Conservation (phyloP, 805 yeast genomes). For the Debaryomyces maramus region DNA sequence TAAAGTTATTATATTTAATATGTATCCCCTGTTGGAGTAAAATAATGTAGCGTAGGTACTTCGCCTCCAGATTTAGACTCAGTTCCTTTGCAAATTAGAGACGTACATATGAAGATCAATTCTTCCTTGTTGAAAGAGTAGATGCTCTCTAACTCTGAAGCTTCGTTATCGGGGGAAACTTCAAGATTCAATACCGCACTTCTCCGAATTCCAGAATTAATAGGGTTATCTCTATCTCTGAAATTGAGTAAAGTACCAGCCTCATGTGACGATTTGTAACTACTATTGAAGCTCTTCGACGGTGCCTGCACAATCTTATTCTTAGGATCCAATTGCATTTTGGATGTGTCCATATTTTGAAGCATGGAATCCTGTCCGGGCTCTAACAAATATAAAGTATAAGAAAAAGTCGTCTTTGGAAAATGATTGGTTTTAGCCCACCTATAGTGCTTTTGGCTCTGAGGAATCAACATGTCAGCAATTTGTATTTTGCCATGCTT, state of each 20-base stretch:
- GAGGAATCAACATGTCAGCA: too few relatives aligned
- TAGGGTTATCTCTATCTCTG: not conserved
- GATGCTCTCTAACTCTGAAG: not conserved
- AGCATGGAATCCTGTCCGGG: not conserved
- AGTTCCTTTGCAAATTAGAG: too few relatives aligned
- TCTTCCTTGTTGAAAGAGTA: not conserved
- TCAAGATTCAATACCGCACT: not conserved
- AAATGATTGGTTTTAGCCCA: not conserved
- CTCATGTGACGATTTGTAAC: not conserved
- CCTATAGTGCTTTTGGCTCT: too few relatives aligned
- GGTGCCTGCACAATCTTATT: not conserved
- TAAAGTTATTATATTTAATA: too few relatives aligned
- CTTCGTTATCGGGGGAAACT: not conserved
- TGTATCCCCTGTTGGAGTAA: too few relatives aligned
- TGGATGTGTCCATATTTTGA: slow-evolving; percentile 1
- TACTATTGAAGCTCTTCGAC: not conserved
- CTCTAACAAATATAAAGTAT: not conserved
- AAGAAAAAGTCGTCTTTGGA: not conserved
- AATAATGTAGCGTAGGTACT: too few relatives aligned
- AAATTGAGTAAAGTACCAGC: not conserved
- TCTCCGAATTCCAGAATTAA: not conserved
- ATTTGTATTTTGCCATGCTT: not conserved
- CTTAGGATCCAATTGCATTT: slow-evolving; percentile 1
- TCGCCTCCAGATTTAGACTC: too few relatives aligned
- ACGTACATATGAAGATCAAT: not conserved